These are phyloP conservation scores for Erodium trifolium DNA, from an alignment of 441 rosid species.

Conservation along the genomic window DNA sequence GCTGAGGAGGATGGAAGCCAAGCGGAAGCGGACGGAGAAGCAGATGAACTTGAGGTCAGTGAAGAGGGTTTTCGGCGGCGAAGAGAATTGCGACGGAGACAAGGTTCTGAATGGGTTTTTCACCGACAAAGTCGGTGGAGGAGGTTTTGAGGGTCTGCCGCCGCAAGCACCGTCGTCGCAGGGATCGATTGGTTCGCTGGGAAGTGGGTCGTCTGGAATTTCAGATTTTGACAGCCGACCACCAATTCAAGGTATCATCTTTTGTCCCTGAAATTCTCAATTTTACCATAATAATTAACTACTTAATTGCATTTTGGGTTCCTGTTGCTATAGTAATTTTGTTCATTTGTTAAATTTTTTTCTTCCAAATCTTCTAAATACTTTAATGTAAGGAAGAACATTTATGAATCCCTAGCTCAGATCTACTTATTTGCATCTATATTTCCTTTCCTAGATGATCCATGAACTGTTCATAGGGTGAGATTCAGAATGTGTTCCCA, in stretches of 20 bases:
- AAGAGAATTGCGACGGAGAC: neutral
- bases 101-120: no score
- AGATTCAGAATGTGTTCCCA: neutral
- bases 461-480: no score
- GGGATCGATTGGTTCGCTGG: slow-evolving; percentile 40
- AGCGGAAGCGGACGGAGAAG: slow-evolving; percentile 73
- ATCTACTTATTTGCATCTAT: no score
- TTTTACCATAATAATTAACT: neutral
- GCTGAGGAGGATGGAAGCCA: slow-evolving; percentile 70
- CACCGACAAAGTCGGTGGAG: neutral
- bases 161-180: slow-evolving; percentile 20
- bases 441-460: no score
- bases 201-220: slow-evolving; percentile 38
- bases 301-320: neutral
- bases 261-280: neutral
- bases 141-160: slow-evolving; percentile 16
- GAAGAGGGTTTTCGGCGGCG: neutral
- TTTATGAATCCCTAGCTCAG: no score
- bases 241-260: slow-evolving; percentile 33
- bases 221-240: slow-evolving; percentile 36
- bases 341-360: no score
- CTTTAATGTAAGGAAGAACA: no score
- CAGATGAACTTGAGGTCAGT: slow-evolving; percentile 30
- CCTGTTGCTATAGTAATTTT: no score
- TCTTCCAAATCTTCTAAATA: no score